Base-by-base conservation (phyloP, 1,284 basidiomycete species). In the Termitomyces sp. region DNA sequence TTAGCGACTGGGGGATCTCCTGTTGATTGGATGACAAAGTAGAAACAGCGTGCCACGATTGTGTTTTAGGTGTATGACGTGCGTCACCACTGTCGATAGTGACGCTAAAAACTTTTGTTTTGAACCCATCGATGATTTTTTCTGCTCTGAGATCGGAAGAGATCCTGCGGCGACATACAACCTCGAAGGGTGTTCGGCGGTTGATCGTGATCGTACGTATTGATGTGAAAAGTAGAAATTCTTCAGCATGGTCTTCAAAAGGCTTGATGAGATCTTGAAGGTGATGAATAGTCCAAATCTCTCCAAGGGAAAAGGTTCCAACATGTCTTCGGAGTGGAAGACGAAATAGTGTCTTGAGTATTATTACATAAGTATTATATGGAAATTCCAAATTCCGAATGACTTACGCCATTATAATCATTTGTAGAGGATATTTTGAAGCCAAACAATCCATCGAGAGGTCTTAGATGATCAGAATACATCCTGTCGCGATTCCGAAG, bases 331-430 rank as follows among this genome's bases (percentile, higher is more conserved):
- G 65, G 16, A 79, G 61, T 8, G 77, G 72, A 35, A 80, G 65
- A n/a, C 73, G 62, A 50, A 79, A 78, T 13, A 80, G 52, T 3
- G 78, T 79, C 78, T 80, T 44, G 33, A 16, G 41, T 35, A 28
- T 46, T 9, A 14, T 6, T 49, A 11, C n/a, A 46, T 6, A 21
- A 19, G 14, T 11, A 31, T 7, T 13, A 33, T 8, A 8, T 19
- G 6, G 28, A 19, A 3, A 14, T 37, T 0, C 11, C 5, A 13
- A 51, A 19, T n/a, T 24, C 35, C 8, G 33, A 19, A 28, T 24
- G 40, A 60, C 74, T 50, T 65, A 78, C 77, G 26, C 73, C 76
- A 33, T 67, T 31, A 54, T 76, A 79, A 5, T 54, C 56, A 4
- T 64, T 50, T 3, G 51, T 46, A 3, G 53, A 50, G 3, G 45